Evolutionary conservation across 2,329 filamentous ascomycete genomes (phyloP).

Genomic region (Keithomyces neogunnii): DNA sequence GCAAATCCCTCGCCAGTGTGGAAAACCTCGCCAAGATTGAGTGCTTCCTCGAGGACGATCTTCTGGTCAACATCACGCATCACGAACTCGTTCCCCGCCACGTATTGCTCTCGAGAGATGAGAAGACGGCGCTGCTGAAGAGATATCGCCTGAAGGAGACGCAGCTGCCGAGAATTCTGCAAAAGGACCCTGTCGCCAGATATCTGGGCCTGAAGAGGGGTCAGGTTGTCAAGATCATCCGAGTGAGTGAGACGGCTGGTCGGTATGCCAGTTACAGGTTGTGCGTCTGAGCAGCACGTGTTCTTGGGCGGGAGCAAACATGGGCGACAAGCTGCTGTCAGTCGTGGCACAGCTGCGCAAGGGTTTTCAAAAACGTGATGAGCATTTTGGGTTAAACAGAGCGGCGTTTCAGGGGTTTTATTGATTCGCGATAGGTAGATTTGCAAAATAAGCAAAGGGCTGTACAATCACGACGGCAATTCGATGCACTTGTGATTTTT

Average conservation of each 20-base stretch:
- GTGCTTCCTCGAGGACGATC: constrained; percentile 90
- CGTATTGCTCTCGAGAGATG: constrained; percentile 78
- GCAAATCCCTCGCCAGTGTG: constrained; percentile 76
- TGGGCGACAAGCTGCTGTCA: too few relatives aligned
- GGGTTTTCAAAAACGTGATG: neutral
- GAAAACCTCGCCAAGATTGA: constrained; percentile 75
- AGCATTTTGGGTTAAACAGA: constrained; percentile 4
- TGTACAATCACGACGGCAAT: neutral
- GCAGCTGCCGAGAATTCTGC: constrained; percentile 85
- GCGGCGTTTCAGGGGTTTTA: neutral
- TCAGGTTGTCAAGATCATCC: constrained; percentile 97
- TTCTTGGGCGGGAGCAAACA: neutral
- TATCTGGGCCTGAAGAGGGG: constrained; percentile 86
- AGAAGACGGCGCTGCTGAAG: constrained; percentile 78
- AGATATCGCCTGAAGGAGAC: constrained; percentile 96
- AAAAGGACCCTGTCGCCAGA: constrained; percentile 83
- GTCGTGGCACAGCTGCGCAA: too few relatives aligned
- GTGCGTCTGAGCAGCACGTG: constrained; percentile 39
- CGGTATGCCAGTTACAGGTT: constrained; percentile 90
- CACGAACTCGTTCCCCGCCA: constrained; percentile 96
- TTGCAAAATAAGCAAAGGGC: neutral
- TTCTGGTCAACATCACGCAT: constrained; percentile 96
- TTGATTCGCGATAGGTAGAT: neutral
- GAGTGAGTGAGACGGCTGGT: constrained; percentile 89
- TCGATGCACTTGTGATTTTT: neutral